Conservation (phyloP, 306 rosid genomes). For the Inga leiocalycina region DNA sequence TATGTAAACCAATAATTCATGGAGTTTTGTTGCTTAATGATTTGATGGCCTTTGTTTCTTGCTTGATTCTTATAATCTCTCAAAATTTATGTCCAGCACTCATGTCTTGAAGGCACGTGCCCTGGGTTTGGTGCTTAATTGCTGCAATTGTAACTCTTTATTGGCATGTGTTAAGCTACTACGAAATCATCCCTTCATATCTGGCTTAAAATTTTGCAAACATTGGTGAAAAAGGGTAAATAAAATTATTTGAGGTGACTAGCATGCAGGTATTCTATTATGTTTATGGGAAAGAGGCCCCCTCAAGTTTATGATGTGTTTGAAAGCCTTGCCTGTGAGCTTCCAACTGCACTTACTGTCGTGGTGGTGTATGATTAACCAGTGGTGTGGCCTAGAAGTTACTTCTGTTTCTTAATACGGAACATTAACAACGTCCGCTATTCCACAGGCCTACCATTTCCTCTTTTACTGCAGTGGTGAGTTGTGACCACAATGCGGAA, state of each 20-base stretch:
- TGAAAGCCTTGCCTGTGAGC: constrained; percentile 30
- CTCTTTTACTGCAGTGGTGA: constrained; percentile 30
- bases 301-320: constrained; percentile 34
- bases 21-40: constrained; percentile 45
- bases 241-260: constrained; percentile 24
- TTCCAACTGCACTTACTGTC: constrained; percentile 42
- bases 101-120: constrained; percentile 17
- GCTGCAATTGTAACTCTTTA: constrained; percentile 4
- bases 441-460: constrained; percentile 24
- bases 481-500: background rate
- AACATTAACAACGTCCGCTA: constrained; percentile 39
- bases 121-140: background rate
- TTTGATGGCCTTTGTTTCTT: constrained; percentile 25
- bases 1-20: constrained; percentile 63
- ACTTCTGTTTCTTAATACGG: constrained; percentile 23
- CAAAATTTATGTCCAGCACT: constrained; percentile 16
- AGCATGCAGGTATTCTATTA: background rate
- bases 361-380: constrained; percentile 29
- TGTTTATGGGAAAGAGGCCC: constrained; percentile 39
- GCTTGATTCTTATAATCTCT: constrained; percentile 20
- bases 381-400: constrained; percentile 31
- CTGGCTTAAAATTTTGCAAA: constrained; percentile 31
- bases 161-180: background rate
- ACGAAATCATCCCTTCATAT: constrained; percentile 24
- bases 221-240: constrained; percentile 37